phyloP scores from a whole-genome alignment of 768 basidiomycete species.

The Suillus weaverae region DNA sequence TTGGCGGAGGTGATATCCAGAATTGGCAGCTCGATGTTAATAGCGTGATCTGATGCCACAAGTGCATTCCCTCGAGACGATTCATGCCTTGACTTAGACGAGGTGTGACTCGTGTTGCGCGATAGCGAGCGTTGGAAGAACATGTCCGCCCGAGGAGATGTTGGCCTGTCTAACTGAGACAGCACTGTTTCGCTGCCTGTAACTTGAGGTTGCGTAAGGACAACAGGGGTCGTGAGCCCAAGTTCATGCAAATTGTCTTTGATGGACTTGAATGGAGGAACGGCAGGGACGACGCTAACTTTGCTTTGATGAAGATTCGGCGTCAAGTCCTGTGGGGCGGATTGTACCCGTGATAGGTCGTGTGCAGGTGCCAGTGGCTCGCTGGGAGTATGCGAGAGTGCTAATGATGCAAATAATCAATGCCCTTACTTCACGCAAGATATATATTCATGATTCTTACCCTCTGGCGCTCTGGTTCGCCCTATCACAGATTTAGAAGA shows the following conservation, averaged over 20 bases:
- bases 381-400: neutral
- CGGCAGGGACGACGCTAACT: neutral
- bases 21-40: neutral
- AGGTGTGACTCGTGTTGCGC: neutral
- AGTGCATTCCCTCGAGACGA: neutral
- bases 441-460: neutral
- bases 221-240: slow-evolving; percentile 3
- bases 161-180: neutral
- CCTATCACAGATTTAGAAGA: neutral
- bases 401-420: neutral
- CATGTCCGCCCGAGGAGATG: neutral
- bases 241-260: slow-evolving; percentile 8
- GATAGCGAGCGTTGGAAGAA: neutral
- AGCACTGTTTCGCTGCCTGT: neutral
- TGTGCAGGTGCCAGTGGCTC: neutral
- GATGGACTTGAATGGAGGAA: slow-evolving; percentile 4
- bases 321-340: neutral
- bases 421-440: neutral
- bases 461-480: neutral
- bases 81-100: neutral
- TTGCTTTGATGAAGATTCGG: too few species aligned
- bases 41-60: neutral
- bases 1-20: neutral
- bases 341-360: neutral
- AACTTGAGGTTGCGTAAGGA: slow-evolving; percentile 1